phyloP scores from a whole-genome alignment of 2,329 filamentous ascomycete genomes.

The Zelopaecilomyces penicillatus region DNA sequence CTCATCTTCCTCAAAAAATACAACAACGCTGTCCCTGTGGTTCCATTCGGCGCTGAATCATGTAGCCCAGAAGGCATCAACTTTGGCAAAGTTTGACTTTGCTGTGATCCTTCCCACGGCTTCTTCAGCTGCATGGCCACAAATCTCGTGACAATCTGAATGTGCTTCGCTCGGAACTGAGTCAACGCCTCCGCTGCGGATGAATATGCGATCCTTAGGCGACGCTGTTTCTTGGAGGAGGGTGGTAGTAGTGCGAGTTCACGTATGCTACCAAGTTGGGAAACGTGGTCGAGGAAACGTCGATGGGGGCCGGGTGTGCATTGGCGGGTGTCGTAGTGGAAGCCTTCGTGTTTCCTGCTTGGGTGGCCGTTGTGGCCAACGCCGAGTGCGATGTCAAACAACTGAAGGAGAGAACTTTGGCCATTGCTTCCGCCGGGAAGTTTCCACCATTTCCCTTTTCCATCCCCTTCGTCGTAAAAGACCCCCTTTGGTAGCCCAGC shows the following conservation, averaged over 20 bases:
- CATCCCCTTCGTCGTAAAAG: constrained; percentile 69
- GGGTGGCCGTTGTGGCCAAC: constrained; percentile 58
- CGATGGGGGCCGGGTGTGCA: constrained; percentile 89
- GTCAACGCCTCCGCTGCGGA: constrained; percentile 67
- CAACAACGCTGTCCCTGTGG: constrained; percentile 78
- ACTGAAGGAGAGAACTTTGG: constrained; percentile 85
- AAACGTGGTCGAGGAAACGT: constrained; percentile 65
- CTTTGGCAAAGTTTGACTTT: constrained; percentile 35
- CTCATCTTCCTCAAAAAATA: constrained; percentile 84
- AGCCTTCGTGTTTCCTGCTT: constrained; percentile 27
- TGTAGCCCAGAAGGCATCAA: constrained; percentile 29
- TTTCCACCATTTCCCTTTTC: constrained; percentile 60
- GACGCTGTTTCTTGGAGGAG: constrained; percentile 41
- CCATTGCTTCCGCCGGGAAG: constrained; percentile 89
- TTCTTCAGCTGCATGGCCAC: constrained; percentile 69
- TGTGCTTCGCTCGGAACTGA: constrained; percentile 74
- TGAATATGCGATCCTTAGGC: constrained; percentile 48
- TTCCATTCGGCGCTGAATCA: constrained; percentile 58
- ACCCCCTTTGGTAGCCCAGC: constrained; percentile 78
- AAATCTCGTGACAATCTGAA: constrained; percentile 82
- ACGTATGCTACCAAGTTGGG: constrained; percentile 64
- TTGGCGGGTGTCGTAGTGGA: constrained; percentile 61
- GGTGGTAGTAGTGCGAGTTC: constrained; percentile 52
- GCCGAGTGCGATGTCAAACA: constrained; percentile 80
- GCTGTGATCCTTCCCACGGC: constrained; percentile 18